Evolutionary conservation across 768 basidiomycete genomes (phyloP), one percentile per base, ranked within the genome.

Genomic region (Ephemerocybe angulata): DNA sequence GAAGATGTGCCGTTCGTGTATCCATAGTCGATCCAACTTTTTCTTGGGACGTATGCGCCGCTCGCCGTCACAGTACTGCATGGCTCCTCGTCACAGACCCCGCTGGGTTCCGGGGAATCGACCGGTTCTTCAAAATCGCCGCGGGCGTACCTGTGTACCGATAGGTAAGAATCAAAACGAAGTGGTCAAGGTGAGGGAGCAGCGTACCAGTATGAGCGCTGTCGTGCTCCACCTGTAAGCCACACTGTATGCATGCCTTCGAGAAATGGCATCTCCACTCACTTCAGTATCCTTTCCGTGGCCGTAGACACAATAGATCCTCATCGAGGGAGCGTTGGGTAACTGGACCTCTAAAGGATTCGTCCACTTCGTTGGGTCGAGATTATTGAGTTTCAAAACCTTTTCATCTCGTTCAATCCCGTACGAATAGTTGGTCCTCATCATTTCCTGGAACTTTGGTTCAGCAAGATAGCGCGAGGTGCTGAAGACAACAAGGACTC

Each of bases 251-350:
- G 55, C 51, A 47, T 30, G 35, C 42, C 46, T 33, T 31, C 24
- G 44, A 35, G 38, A 21, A 12, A 41, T n/a, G 19, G 13, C 41
- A 43, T n/a, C 1, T 11, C n/a, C 21, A 53, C 79, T 59, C 35
- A 85, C 90, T 80, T 97, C 94, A 0, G 94, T 99, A 62, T 94
- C 90, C 66, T 98, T 98, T 19, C 96, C 96, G 60, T 92, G 87
- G 0, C 96, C 96, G 72, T 98, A 98, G 2, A 94, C 82, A 59
- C 95, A 98, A 67, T 86, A 90, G 27, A 96, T 86, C 65, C 87
- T 91, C 86, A 97, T 88, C 4, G 87, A 88, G 1, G 96, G 94
- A 0, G 97, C 97, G 44, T 84, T 70, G 1, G 96, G 96, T 17
- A 99, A 74, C 60, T 90, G 81, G 19, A 86, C 76, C 70, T 94